phyloP scores from a whole-genome alignment of 495 filamentous ascomycete species.

The Evernia prunastri region DNA sequence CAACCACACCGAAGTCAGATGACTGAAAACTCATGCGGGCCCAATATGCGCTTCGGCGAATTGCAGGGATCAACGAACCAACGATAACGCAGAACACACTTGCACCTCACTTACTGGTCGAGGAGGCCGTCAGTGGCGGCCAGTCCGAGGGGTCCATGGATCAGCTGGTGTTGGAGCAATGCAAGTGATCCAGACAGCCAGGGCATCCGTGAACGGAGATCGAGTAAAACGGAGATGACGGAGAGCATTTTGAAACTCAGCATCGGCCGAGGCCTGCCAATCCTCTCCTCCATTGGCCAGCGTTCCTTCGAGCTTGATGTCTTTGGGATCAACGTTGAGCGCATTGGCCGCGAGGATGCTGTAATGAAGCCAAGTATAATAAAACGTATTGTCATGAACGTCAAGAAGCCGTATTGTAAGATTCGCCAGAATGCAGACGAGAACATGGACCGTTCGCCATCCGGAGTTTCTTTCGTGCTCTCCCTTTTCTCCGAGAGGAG shows the following conservation, averaged over 20 bases:
- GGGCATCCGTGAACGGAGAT: constrained; percentile 72
- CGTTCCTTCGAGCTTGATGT: constrained; percentile 19
- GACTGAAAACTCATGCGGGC: constrained; percentile 55
- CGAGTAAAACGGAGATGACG: constrained; percentile 60
- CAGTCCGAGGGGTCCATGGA: constrained; percentile 65
- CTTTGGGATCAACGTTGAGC: constrained; percentile 28
- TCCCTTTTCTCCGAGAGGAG: constrained; percentile 37
- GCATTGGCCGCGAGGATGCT: constrained; percentile 27
- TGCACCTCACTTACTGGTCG: constrained; percentile 71
- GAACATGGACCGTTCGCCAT: constrained; percentile 30
- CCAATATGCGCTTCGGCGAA: constrained; percentile 34
- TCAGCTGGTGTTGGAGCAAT: constrained; percentile 62
- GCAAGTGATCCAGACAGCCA: constrained; percentile 70
- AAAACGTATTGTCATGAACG: constrained; percentile 57
- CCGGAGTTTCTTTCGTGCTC: constrained; percentile 12
- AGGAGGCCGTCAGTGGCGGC: constrained; percentile 68
- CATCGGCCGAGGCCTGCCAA: constrained; percentile 48
- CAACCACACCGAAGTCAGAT: constrained; percentile 54
- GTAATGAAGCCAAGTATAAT: constrained; percentile 44
- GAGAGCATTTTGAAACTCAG: constrained; percentile 66
- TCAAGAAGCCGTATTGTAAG: constrained; percentile 63
- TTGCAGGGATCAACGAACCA: constrained; percentile 27
- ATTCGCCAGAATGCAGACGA: constrained; percentile 57
- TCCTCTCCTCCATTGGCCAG: constrained; percentile 11
- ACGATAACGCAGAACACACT: constrained; percentile 26